Conservation (phyloP, 371 early-diverging fungal genomes). For the Mucor plumbeus region DNA sequence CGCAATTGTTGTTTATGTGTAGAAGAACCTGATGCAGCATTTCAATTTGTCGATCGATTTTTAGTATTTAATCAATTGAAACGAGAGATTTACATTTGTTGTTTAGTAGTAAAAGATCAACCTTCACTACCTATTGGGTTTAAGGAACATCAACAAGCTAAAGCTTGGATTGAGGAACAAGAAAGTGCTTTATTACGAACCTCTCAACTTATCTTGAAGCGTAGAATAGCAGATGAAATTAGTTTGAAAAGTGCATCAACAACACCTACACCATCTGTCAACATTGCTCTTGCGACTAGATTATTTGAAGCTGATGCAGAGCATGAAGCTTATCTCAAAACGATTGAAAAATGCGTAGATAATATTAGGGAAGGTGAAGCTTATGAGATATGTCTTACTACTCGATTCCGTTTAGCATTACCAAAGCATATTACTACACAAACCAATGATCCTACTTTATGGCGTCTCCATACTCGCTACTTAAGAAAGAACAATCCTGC, state of each 20-base stretch:
- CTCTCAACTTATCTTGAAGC: conserved; percentile 13
- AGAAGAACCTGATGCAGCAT: conserved; percentile 79
- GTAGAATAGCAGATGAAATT: conserved; percentile 16
- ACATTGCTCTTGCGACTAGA: not conserved
- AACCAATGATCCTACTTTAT: conserved; percentile 30
- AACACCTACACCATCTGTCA: conserved; percentile 34
- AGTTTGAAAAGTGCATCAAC: conserved; percentile 18
- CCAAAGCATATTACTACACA: conserved; percentile 28
- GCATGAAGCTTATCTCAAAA: conserved; percentile 63
- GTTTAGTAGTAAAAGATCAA: conserved; percentile 39
- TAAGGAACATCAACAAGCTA: conserved; percentile 17
- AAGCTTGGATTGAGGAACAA: conserved; percentile 33
- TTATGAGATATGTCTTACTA: conserved; percentile 94
- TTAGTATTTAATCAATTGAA: conserved; percentile 75
- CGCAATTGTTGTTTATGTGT: conserved; percentile 45
- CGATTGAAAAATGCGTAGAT: conserved; percentile 67
- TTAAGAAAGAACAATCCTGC: conserved; percentile 86
- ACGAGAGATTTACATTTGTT: conserved; percentile 50
- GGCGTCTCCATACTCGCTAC: conserved; percentile 63
- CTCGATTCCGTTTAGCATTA: conserved; percentile 65
- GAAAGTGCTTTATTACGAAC: conserved; percentile 9
- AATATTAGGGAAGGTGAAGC: conserved; percentile 88
- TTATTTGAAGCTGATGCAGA: conserved; percentile 55
- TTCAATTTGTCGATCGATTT: conserved; percentile 82
- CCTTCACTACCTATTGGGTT: conserved; percentile 16